Evolutionary conservation across 495 filamentous ascomycete species (phyloP), one percentile per base, ranked within the genome.

Genomic region (Xylaria palmicola): DNA sequence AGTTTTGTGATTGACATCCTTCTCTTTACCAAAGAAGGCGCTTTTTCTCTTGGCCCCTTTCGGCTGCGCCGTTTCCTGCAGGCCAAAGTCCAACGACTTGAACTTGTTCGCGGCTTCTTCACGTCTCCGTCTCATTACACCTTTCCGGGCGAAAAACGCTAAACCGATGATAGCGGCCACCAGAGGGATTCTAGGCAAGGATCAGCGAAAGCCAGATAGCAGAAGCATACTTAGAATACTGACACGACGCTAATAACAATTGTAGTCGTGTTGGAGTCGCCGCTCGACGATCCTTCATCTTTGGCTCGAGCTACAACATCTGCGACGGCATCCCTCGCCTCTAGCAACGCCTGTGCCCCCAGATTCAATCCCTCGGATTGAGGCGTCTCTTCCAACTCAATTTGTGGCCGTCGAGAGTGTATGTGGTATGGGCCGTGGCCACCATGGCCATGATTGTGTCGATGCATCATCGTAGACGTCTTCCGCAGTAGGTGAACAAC

Each of bases 51-150:
- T 79, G 41, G 57, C 68, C 9, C 67, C 62, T 44, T 76, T 74
- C 24, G 61, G 72, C 63, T 36, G 17, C n/a, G 65, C 40, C 22
- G 56, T 63, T 4, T 79, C 80, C 10, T 84, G 90, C 72, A 97
- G 74, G 29, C 94, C 94, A 71, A 98, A 98, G 72, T 98, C 94
- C 69, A 98, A 83, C 2, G 91, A 96, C 68, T 88, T 95, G 72
- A 95, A 90, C 65, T 90, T 89, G 70, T 97, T 93, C 61, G 90
- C 85, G 30, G 81, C 80, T 72, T 98, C 94, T 77, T 98, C 94
- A 40, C 77, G 77, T 60, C 81, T 79, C 60, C 92, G 83, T 64
- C 84, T 93, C 65, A 84, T 83, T 15, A 90, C 77, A 65, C 90
- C 88, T 70, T 89, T 81, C 13, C 90, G 85, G 67, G 96, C 92